Evolutionary conservation across 345 rosid genomes (phyloP), one percentile per base, ranked within the genome.

Genomic region (Populus tremula): DNA sequence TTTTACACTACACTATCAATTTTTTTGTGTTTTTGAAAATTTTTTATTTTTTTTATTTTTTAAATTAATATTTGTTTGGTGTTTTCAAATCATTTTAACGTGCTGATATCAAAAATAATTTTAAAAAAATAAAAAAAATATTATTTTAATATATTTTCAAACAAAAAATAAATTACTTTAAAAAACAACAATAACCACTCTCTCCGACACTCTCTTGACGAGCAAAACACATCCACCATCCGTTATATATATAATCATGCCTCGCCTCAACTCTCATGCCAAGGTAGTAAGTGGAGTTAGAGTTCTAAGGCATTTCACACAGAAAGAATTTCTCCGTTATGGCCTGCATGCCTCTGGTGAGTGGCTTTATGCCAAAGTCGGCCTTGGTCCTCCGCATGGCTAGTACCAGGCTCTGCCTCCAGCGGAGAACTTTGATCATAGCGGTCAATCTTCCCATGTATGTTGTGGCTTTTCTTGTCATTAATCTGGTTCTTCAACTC

Each of bases 111-210:
- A 41, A 41, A 39, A 41, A 41, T 41, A 41, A 3, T 33, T 4
- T 33, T 33, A 0, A 0, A 33, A 33, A 33, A 41, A 9, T 9
- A 41, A 41, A 41, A 41, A 41, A 8, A 39, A 39, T 39, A 8
- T 9, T 39, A 2, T 10, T 41, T 10, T 2, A 1, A 8, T 33
- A 33, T 33, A 33, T 10, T 41, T 41, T 3, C 0, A 10, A 41
- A 41, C 2, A 41, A 41, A 10, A 41, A 2, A 29, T 1, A 29
- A 41, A 8, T 5, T 6, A 36, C 1, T 36, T 36, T 36, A 10
- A 41, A 41, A 41, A 9, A 41, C 13, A 41, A 2, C 13, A 0
- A 33, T 0, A 33, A 33, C 0, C 0, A 3, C 4, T 0, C 0
- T 33, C 0, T 3, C 5, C 3, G 3, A 33, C 35, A 4, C 5